A percentile compares a stretch with the other conserved stretches of the same genome.
Evolutionary conservation across 768 basidiomycete genomes (phyloP).

Genomic region (Pleurotus sapidus): DNA sequence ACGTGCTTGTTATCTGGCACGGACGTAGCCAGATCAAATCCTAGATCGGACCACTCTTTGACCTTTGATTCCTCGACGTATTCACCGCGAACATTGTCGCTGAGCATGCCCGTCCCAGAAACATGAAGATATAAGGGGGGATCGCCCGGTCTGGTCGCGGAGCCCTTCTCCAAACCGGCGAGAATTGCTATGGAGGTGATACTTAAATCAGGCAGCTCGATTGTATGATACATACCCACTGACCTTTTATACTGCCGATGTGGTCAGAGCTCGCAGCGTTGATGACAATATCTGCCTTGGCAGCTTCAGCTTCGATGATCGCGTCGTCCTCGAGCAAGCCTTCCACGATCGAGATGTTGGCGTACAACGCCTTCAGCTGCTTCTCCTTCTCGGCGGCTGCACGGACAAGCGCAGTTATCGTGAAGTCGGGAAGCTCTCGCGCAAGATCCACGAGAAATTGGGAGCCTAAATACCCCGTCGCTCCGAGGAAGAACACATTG

Average conservation of each 20-base stretch:
- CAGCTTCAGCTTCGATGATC: constrained; percentile 30
- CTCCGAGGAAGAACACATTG: constrained; percentile 38
- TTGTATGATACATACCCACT: background rate
- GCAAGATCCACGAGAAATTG: constrained; percentile 33
- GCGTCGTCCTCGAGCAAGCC: constrained; percentile 34
- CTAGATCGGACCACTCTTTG: constrained; percentile 34
- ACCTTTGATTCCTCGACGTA: constrained; percentile 21
- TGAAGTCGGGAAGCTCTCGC: constrained; percentile 26
- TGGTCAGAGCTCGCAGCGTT: constrained; percentile 41
- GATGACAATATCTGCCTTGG: constrained; percentile 35
- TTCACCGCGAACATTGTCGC: constrained; percentile 39
- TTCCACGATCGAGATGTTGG: constrained; percentile 31
- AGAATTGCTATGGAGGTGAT: constrained; percentile 28
- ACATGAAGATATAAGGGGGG: constrained; percentile 43
- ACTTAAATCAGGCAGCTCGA: background rate
- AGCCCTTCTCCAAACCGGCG: constrained; percentile 32
- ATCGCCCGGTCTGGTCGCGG: constrained; percentile 28
- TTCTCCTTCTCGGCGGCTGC: constrained; percentile 24
- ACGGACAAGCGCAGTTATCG: constrained; percentile 34
- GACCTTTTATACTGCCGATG: constrained; percentile 28
- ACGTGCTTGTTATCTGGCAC: constrained; percentile 18
- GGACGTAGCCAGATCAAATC: constrained; percentile 27
- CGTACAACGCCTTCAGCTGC: constrained; percentile 27
- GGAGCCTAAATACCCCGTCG: constrained; percentile 41
- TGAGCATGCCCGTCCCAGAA: constrained; percentile 37